phyloP scores from a whole-genome alignment of 129 eudicot species.

The Flaveria bidentis region DNA sequence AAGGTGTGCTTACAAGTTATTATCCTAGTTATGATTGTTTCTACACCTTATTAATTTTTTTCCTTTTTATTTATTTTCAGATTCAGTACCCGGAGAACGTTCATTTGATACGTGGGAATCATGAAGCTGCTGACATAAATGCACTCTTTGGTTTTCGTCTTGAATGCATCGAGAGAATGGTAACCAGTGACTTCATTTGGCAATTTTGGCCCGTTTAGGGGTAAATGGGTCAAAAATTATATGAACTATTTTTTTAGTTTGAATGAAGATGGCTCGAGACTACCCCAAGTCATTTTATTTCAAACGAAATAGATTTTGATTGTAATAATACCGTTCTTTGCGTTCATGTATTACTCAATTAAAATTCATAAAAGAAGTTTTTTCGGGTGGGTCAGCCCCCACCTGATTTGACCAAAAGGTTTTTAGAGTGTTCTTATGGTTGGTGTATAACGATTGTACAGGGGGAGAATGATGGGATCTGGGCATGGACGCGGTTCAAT shows the following conservation, averaged over 20 bases:
- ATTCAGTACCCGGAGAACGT: constrained; percentile 93
- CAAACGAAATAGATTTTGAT: neutral
- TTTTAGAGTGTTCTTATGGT: constrained; percentile 21
- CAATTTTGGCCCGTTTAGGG: constrained; percentile 4
- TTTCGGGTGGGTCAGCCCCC: neutral
- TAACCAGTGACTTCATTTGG: constrained; percentile 35
- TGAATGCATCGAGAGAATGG: constrained; percentile 99
- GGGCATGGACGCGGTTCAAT: constrained; percentile 99
- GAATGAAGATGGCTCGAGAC: neutral
- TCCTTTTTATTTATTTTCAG: constrained; percentile 38
- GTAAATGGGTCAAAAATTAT: constrained; percentile 10
- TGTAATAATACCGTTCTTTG: neutral
- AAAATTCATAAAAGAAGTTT: neutral
- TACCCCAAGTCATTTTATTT: constrained; percentile 6
- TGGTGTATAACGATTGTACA: constrained; percentile 24
- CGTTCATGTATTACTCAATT: neutral
- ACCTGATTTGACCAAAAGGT: constrained; percentile 7
- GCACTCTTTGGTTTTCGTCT: constrained; percentile 98
- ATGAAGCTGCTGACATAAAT: constrained; percentile 98
- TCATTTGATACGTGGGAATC: constrained; percentile 97
- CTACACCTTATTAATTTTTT: neutral
- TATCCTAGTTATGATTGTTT: neutral
- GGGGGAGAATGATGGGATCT: constrained; percentile 99
- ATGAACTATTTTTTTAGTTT: neutral
- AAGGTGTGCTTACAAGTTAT: constrained; percentile 56